Percentiles rank a stretch among this genome's conserved stretches.
phyloP scores from a whole-genome alignment of 352 stramenopile genomes.

The Globisporangium megalacanthum region DNA sequence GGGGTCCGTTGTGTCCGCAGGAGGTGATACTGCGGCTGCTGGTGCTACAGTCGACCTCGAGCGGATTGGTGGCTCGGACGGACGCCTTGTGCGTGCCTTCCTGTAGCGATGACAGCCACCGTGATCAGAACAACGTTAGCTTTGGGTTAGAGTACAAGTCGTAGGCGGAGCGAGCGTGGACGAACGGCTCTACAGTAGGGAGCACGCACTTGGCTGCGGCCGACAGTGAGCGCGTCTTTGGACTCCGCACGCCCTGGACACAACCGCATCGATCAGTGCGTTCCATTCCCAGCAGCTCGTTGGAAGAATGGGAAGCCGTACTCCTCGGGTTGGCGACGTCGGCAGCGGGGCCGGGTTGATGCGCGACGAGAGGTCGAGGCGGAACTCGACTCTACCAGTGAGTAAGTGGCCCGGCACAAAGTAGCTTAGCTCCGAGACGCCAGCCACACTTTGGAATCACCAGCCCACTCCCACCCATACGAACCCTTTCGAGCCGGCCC shows the following conservation, averaged over 20 bases:
- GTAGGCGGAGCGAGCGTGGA: too few species aligned
- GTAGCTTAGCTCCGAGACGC: too few species aligned
- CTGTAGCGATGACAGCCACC: neutral
- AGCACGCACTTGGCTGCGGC: constrained; percentile 8
- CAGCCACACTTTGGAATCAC: too few species aligned
- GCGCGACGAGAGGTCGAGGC: constrained; percentile 46
- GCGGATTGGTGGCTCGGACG: constrained; percentile 14
- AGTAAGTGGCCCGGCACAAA: too few species aligned
- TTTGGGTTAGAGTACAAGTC: too few species aligned
- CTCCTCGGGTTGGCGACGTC: constrained; percentile 3
- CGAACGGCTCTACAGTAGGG: too few species aligned
- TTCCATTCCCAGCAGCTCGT: neutral
- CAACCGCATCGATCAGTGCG: neutral
- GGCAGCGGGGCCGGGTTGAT: constrained; percentile 19
- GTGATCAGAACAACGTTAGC: constrained; percentile 2
- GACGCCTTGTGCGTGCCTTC: constrained; percentile 19
- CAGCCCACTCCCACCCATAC: neutral
- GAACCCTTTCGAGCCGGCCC: constrained; percentile 21
- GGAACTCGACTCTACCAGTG: constrained; percentile 53
- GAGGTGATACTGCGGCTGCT: neutral
- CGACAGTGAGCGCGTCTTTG: constrained; percentile 22
- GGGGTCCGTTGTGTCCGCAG: neutral
- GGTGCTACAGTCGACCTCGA: neutral
- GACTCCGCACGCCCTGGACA: neutral
- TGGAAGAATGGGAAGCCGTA: too few species aligned